Evolutionary conservation across 192 early-diverging fungal species (phyloP), one percentile per base, ranked within the genome.

Genomic region (Coemansia javaensis): DNA sequence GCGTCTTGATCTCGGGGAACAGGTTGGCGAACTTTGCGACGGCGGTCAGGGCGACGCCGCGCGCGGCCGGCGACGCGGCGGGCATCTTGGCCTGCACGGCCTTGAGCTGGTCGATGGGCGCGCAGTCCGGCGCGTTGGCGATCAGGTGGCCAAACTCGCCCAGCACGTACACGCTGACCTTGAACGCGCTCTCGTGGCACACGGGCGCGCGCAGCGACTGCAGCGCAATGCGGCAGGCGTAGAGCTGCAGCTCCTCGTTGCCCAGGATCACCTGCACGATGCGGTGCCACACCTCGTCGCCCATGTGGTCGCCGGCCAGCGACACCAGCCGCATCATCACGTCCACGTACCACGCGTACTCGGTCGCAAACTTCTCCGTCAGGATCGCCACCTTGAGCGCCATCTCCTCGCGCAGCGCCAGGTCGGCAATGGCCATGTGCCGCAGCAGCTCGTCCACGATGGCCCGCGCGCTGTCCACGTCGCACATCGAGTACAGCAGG

Each of bases 261-360:
- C 94, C 92, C 34, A 92, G 85, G 8, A 98, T 83, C 50, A 98
- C 94, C 65, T 97, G 92, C 11, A 99, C 89, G 7, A 99, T 88
- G 40, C 97, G 81, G 77, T 91, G 90, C 97, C 97, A 99, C 12
- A 99, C 86, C 50, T 94, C 94, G 48, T 98, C 93, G 23, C 90
- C 89, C 17, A 97, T 93, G 51, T 90, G 87, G 56, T 98, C 95
- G 25, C 93, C 95, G 5, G 91, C 93, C 37, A 90, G 79, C n/a
- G 86, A 87, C 38, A 99, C 90, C 40, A 99, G 79, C 59, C 94
- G 90, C 49, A 98, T 79, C 56, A 97, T 96, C 27, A 97, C 90
- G 53, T 99, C 94, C 0, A 99, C 89, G 66, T 98, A 99, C 97
- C 97, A 99, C 40, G 89, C 86, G 59, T 94, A 94, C 60, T 95